Evolutionary conservation across 2,329 filamentous ascomycete species (phyloP).

Genomic region (Ceratocystis cubensis): DNA sequence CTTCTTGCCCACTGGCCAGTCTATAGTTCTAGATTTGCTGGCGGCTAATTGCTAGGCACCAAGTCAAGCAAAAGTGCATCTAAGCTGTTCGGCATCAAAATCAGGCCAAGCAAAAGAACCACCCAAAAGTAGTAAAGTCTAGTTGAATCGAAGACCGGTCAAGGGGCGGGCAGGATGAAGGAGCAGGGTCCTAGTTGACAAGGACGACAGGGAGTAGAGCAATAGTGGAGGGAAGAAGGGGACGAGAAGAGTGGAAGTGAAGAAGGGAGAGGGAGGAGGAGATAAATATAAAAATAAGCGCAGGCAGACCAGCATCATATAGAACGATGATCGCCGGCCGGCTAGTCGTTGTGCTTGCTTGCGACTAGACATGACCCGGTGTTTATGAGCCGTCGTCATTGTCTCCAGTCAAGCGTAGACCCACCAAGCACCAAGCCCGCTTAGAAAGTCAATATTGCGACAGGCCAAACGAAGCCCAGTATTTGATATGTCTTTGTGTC

Average conservation of each 20-base stretch:
- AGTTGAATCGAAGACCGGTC: neutral
- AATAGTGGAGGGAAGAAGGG: neutral
- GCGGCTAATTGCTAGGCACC: neutral
- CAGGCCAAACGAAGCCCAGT: no score
- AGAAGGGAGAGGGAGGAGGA: neutral
- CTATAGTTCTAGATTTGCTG: neutral
- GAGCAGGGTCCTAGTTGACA: neutral
- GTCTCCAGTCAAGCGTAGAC: no score
- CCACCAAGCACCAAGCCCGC: neutral
- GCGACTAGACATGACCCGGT: neutral
- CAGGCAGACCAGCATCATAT: neutral
- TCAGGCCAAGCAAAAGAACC: constrained; percentile 12
- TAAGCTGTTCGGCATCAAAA: neutral
- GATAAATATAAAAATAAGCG: neutral
- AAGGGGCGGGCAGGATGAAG: neutral
- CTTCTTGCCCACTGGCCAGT: neutral
- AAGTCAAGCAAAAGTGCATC: neutral
- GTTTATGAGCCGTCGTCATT: no score
- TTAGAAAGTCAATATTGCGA: neutral
- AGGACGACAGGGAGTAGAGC: neutral
- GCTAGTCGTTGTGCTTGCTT: neutral
- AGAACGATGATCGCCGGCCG: neutral
- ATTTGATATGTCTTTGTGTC: neutral
- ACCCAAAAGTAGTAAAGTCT: constrained; percentile 10
- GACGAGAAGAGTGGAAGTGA: neutral